These are phyloP conservation scores for Aspergillus sp. DNA, from an alignment of 2,329 filamentous ascomycete species.

Conservation along the genomic window DNA sequence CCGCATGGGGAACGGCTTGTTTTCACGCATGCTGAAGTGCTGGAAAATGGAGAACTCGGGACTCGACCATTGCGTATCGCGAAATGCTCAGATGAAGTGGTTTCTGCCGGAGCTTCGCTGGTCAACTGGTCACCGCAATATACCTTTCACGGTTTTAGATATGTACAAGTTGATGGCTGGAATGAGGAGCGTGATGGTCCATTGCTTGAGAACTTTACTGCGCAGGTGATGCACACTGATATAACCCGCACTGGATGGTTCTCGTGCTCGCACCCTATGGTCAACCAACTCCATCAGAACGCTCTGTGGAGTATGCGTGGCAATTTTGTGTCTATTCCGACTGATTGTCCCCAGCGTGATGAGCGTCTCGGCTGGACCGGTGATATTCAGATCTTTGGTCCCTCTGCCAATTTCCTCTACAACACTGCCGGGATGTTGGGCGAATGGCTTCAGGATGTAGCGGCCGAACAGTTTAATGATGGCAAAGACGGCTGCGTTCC, in stretches of 20 bases:
- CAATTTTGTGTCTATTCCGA: constrained; percentile 59
- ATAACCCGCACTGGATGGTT: constrained; percentile 53
- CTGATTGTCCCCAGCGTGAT: constrained; percentile 59
- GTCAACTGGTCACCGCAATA: constrained; percentile 47
- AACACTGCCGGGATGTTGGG: constrained; percentile 52
- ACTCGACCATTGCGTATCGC: constrained; percentile 47
- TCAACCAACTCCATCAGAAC: constrained; percentile 59
- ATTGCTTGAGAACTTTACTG: constrained; percentile 26
- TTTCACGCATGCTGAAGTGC: constrained; percentile 56
- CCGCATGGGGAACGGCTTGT: constrained; percentile 19
- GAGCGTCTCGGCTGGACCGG: constrained; percentile 58
- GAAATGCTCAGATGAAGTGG: constrained; percentile 43
- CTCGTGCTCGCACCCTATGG: constrained; percentile 49
- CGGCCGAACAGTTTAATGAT: constrained; percentile 32
- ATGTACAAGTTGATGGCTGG: constrained; percentile 39
- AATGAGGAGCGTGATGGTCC: constrained; percentile 2
- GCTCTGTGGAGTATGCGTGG: constrained; percentile 58
- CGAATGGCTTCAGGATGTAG: constrained; percentile 53
- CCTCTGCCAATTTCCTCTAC: constrained; percentile 55
- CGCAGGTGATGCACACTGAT: constrained; percentile 53
- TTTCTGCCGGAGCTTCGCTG: constrained; percentile 29
- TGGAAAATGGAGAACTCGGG: constrained; percentile 49
- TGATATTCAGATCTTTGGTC: constrained; percentile 51
- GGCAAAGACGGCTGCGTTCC: constrained; percentile 21
- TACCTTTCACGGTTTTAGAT: constrained; percentile 57